Evolutionary conservation across 164 flowering plant genomes (phyloP), one percentile per base, ranked within the genome.

Genomic region (Berberis thunbergii): DNA sequence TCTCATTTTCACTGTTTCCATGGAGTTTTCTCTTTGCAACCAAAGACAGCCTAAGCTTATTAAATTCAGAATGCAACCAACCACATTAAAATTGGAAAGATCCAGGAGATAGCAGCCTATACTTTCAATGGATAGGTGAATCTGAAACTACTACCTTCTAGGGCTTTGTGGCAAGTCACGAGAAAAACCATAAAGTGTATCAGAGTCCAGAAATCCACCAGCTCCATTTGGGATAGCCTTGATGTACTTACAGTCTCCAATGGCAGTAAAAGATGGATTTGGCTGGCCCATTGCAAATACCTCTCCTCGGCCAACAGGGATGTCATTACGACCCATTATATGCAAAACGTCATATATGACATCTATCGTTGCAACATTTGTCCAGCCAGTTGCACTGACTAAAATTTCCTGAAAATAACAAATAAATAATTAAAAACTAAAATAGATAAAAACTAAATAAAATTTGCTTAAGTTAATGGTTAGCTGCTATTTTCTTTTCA

Each of bases 271-370:
- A 65, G 63, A 43, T 49, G 82, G 71, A 77, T 86, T 78, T 13
- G 84, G 69, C 49, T 87, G 94, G 64, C 83, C 85, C 67, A 78
- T 61, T 4, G 87, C 90, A 71, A 75, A 87, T 1, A 80, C 67
- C 43, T 77, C 82, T 64, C 99, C 97, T 3, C 84, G 79, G 57
- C 97, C 99, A 61, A 94, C 92, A 13, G 87, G 97, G 60, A 94
- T 85, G 78, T 94, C 97, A 69, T 94, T 97, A 2, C 96, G 91
- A 2, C 99, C 96, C 99, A 94, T 94, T 97, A 94, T 94, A 65
- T 94, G 99, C 50, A 94, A 77, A 67, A 94, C 55, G 67, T 94
- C 99, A 72, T 91, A 94, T 63, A 94, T 65, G 2, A 85, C 73
- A 71, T 94, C 99, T 55, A 91, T 89, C 8, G 97, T 85, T 69